Base-by-base conservation (phyloP, 352 stramenopile genomes). In the Pythium graminicola region DNA sequence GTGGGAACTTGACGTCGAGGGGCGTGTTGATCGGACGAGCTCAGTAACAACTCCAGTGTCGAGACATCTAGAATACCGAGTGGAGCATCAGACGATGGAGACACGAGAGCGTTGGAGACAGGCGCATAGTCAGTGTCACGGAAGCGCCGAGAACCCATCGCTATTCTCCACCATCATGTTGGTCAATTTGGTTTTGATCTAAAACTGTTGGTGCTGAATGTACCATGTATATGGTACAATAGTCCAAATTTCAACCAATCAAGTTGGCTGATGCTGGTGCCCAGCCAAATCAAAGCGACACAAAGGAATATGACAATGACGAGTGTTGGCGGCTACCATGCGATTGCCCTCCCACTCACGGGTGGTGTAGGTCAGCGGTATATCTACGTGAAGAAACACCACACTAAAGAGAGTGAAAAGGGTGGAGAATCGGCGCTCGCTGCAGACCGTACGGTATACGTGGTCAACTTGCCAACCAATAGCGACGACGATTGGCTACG, bases 341-440 rank as follows among this genome's bases (percentile, higher is more conserved):
- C 74, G 61, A 72, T 93, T 36, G 76, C 79, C 50, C 67, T 93
- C 52, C 79, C 77, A 26, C 67, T 87, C 10, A 62, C 71, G 8
- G 58, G 76, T 67, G 78, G 76, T 52, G 65, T 65, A 26, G 85
- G 89, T 57, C 59, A 58, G 23, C 77, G 73, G 45, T 88, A 85
- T 50, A 73, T 93, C 20, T 93, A 88, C 50, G 75, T 70, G 29
- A 93, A 88, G 64, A 70, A 86, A 55, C 81, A 93, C 57, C 51
- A 60, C 22, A 31, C 54, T 40, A 87, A 87, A 49, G 61, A 76
- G 50, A 62, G 32, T 19, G 58, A 77, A 39, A 26, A 39, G 11
- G 53, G 44, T 42, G 53, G 48, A 31, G 76, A 86, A 63, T 74
- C 70, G 7, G 43, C 67, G 22, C 54, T 93, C 24, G 76, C 73